phyloP scores from a whole-genome alignment of 192 early-diverging fungal species.

The Backusella liffmaniae region DNA sequence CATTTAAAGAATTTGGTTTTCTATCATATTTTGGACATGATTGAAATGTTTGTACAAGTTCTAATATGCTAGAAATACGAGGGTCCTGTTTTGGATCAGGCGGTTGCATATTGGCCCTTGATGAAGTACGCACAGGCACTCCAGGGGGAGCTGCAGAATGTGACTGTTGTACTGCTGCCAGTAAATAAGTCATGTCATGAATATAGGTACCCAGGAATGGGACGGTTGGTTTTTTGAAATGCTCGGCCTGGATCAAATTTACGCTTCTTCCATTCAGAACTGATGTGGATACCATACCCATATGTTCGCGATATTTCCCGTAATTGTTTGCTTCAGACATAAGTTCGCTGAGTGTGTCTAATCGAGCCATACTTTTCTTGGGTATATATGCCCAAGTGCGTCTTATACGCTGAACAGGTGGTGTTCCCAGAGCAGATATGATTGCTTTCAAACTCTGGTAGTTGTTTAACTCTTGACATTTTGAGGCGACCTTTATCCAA shows the following conservation, averaged over 20 bases:
- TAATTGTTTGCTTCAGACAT: conserved; percentile 75
- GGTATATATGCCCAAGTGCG: conserved; percentile 73
- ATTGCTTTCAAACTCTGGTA: conserved; percentile 74
- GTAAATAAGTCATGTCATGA: conserved; percentile 72
- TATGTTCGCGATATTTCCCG: conserved; percentile 59
- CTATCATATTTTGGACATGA: conserved; percentile 54
- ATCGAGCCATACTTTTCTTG: conserved; percentile 55
- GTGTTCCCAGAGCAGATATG: conserved; percentile 63
- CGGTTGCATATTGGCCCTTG: neutral
- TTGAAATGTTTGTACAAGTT: conserved; percentile 52
- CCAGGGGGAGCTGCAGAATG: conserved; percentile 37
- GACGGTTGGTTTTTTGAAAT: conserved; percentile 55
- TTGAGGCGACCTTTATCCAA: conserved; percentile 69
- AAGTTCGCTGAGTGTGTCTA: conserved; percentile 52
- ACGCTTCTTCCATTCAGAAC: conserved; percentile 15
- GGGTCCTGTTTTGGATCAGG: conserved; percentile 41
- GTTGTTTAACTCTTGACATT: conserved; percentile 59
- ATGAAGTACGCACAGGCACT: conserved; percentile 42
- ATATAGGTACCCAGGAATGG: conserved; percentile 79
- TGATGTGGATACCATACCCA: conserved; percentile 28
- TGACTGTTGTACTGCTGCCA: conserved; percentile 57
- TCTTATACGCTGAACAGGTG: conserved; percentile 66
- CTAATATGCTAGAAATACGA: conserved; percentile 58
- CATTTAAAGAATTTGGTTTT: conserved; percentile 45
- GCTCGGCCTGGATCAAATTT: neutral